phyloP scores from a whole-genome alignment of 176 grass and related monocot genomes.

The Carex kokanica region DNA sequence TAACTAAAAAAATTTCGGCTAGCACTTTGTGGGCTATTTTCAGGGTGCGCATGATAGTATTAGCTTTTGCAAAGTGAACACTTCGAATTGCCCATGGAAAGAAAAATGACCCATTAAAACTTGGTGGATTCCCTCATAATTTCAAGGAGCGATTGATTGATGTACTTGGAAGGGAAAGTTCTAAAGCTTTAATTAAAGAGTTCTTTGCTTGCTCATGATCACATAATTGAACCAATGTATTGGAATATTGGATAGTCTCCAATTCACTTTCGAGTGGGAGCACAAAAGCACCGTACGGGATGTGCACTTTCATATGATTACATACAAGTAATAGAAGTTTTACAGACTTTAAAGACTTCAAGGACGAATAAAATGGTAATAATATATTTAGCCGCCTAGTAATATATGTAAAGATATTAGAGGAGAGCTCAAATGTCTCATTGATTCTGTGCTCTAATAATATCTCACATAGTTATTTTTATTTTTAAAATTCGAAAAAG shows the following conservation, averaged over 20 bases:
- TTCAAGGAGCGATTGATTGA: constrained; percentile 38
- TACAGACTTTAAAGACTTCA: too few species aligned
- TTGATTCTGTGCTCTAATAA: too few species aligned
- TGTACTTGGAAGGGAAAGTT: constrained; percentile 48
- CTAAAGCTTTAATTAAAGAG: constrained; percentile 36
- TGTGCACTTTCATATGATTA: not conserved
- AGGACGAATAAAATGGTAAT: too few species aligned
- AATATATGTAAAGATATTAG: too few species aligned
- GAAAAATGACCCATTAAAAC: not conserved
- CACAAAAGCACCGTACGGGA: not conserved
- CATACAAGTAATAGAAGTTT: too few species aligned
- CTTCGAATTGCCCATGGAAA: not conserved
- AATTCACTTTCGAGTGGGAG: not conserved
- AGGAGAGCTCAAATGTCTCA: too few species aligned
- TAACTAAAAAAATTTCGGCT: too few species aligned
- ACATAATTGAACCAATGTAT: constrained; percentile 4
- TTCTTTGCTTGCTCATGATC: constrained; percentile 9
- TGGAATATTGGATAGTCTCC: constrained; percentile 24
- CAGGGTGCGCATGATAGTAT: not conserved
- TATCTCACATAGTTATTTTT: too few species aligned
- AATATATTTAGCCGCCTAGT: too few species aligned
- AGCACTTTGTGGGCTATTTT: not conserved
- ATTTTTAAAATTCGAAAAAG: too few species aligned
- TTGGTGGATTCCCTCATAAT: constrained; percentile 60
- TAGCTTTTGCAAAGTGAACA: not conserved